phyloP scores from a whole-genome alignment of 208 protist species.

The Acanthamoeba royreba region DNA sequence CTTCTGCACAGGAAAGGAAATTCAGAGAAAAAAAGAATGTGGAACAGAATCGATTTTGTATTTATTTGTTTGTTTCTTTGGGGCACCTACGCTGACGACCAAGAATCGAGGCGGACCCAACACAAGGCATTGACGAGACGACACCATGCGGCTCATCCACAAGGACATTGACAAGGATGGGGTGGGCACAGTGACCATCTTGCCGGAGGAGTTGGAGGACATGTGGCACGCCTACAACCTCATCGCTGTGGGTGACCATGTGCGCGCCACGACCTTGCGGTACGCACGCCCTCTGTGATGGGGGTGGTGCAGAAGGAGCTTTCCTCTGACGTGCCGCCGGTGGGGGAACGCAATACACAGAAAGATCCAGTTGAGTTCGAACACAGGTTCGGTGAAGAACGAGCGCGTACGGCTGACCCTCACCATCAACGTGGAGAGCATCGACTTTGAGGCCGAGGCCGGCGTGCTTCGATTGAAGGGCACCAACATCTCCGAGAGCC shows the following conservation, averaged over 20 bases:
- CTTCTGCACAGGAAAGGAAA: no score
- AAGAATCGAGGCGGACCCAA: no score
- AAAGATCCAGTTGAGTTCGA: slow-evolving; percentile 71
- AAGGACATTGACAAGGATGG: slow-evolving; percentile 67
- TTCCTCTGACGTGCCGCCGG: background rate
- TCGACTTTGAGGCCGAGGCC: slow-evolving; percentile 74
- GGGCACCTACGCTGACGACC: no score
- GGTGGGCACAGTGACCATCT: slow-evolving; percentile 85
- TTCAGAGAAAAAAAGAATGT: no score
- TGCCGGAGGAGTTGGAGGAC: slow-evolving; percentile 90
- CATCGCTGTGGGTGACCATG: slow-evolving; percentile 82
- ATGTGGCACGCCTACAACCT: slow-evolving; percentile 97
- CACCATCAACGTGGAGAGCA: slow-evolving; percentile 64
- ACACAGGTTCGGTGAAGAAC: slow-evolving; percentile 64
- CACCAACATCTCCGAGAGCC: slow-evolving; percentile 85
- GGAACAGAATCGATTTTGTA: no score
- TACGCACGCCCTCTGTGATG: slow-evolving; percentile 53
- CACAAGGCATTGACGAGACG: no score
- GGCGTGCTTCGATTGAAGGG: slow-evolving; percentile 78
- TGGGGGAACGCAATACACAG: background rate
- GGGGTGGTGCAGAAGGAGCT: background rate
- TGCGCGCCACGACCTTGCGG: slow-evolving; percentile 71
- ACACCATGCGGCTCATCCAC: slow-evolving; percentile 8
- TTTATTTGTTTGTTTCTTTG: no score
- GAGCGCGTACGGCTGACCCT: slow-evolving; percentile 70